Evolutionary conservation across 331 rosid species (phyloP), one percentile per base, ranked within the genome.

Genomic region (Rhamnella rubrinervis): DNA sequence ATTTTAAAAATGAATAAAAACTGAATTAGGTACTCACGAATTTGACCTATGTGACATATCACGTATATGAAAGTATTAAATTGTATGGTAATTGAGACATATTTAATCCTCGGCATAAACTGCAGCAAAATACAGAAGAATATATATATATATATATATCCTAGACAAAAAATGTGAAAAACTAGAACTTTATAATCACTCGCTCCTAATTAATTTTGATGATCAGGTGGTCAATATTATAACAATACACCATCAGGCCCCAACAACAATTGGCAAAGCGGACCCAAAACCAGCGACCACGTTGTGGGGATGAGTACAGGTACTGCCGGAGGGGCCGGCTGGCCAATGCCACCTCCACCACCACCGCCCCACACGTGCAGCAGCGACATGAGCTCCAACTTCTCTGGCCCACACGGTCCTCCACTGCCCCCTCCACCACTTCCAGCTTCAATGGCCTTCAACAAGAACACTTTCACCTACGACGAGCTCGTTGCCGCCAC

Each of bases 371-470:
- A 3, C 14, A 1, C 15, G 0, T 79, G 90, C 51, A 66, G 90
- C 44, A 66, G 92, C 35, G 83, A 77, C 37, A 2, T 82, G 76
- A 90, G 85, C 73, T 65, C 93, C 2, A 78, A 78, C 77, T 80
- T 31, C 81, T 89, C 98, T 0, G 93, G 91, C 2, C 67, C 91
- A 0, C 82, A 71, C 0, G 92, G 88, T 40, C 86, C 90, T 0
- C 67, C 65, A 3, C 63, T 80, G 78, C 97, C 96, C 9, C 95
- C 95, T 0, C 95, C 88, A 52, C 95, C 73, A 50, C 95, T 92
- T 6, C 18, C 85, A 0, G 75, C 85, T 66, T 88, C 88, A 0
- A 78, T 85, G 7, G 96, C 90, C 17, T 88, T 86, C 79, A 79
- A 71, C 68, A 85, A 88, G 73, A 82, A 90, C 77, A 72, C 87